Conservation (phyloP, 768 basidiomycete species). For the Leccinum boreale region DNA sequence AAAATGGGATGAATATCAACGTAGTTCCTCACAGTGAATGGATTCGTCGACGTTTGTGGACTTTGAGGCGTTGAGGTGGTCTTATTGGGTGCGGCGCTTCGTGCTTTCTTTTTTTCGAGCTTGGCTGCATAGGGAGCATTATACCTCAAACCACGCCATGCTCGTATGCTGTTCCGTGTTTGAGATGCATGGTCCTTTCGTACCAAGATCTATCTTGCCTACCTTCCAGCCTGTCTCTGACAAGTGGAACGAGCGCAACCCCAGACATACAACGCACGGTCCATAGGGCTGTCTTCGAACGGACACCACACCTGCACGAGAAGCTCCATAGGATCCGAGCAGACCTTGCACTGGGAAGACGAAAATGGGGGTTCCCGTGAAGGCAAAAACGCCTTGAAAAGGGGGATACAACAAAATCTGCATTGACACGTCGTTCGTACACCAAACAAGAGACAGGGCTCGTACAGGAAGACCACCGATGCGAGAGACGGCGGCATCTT, state of each 20-base stretch:
- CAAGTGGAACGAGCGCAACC: conserved; percentile 69
- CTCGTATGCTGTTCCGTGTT: conserved; percentile 56
- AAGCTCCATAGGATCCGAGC: conserved; percentile 73
- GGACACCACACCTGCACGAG: conserved; percentile 90
- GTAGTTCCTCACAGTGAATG: conserved; percentile 59
- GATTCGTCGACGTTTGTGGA: conserved; percentile 46
- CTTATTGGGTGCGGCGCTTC: conserved; percentile 38
- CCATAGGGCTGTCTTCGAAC: conserved; percentile 79
- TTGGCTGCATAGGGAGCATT: conserved; percentile 76
- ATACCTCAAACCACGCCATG: conserved; percentile 72
- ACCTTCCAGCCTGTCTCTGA: conserved; percentile 79
- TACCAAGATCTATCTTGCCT: conserved; percentile 26
- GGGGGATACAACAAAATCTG: conserved; percentile 41
- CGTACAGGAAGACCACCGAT: conserved; percentile 90
- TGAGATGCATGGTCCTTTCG: conserved; percentile 10
- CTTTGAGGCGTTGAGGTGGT: conserved; percentile 30
- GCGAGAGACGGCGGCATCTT: conserved; percentile 82
- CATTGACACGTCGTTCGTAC: conserved; percentile 46
- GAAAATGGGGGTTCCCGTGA: conserved; percentile 57
- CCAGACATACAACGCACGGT: conserved; percentile 84
- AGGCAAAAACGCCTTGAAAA: conserved; percentile 69
- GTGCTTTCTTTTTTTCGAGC: conserved; percentile 53
- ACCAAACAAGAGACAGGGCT: conserved; percentile 41
- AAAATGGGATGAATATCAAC: neutral
- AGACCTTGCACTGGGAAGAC: conserved; percentile 69